A percentile compares a stretch with the other conserved stretches of the same genome.
Conservation (phyloP, 106 monocot genomes). For the Dioscorea dumetorum region DNA sequence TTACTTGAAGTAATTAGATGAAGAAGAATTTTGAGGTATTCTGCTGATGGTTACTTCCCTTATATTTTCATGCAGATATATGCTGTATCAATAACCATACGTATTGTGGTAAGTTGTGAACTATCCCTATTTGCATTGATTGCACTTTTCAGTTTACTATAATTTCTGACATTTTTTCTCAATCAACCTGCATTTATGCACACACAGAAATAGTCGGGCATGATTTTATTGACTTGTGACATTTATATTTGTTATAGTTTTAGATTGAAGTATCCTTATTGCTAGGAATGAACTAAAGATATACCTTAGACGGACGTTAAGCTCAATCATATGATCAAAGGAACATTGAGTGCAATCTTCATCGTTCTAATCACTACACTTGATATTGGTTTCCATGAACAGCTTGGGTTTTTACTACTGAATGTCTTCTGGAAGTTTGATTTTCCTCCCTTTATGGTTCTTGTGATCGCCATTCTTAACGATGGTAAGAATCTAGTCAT, state of each 20-base stretch:
- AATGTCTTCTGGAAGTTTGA: conserved; percentile 39
- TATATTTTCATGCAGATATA: conserved; percentile 28
- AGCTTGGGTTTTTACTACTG: conserved; percentile 49
- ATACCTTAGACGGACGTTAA: no score
- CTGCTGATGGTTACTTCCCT: neutral
- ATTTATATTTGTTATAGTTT: no score
- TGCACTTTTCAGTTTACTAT: neutral
- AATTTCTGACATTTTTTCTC: no score
- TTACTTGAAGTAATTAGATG: neutral
- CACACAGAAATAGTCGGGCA: no score
- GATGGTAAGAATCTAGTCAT: conserved; percentile 26
- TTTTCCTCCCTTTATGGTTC: conserved; percentile 59
- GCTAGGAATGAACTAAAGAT: no score
- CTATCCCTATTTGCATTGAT: neutral
- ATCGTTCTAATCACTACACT: no score
- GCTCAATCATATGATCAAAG: no score
- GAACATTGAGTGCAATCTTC: no score
- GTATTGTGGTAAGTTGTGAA: conserved; percentile 39
- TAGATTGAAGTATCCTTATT: no score
- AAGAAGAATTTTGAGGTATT: neutral
- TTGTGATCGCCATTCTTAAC: conserved; percentile 58
- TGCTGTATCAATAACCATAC: conserved; percentile 39
- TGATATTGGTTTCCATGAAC: conserved; percentile 1
- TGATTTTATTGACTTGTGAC: no score
- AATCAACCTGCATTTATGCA: no score